Evolutionary conservation across 2,329 filamentous ascomycete species (phyloP).

Genomic region (Trichophyton benhamiae): DNA sequence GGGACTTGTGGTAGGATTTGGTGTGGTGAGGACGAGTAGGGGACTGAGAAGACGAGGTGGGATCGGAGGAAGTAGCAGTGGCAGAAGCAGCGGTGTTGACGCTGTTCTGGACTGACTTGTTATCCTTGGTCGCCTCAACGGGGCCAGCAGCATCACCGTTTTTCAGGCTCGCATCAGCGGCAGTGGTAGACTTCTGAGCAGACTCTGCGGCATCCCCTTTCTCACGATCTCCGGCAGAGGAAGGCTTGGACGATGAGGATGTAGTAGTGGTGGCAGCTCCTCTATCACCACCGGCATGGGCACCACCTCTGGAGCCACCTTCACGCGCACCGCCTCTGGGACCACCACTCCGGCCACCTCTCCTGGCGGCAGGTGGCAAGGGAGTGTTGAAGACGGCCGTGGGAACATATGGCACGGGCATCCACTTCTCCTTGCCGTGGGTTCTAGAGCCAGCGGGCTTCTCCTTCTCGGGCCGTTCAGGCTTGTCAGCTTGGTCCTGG

Average conservation of each 20-base stretch:
- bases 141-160: background rate
- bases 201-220: background rate
- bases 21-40: constrained; percentile 23
- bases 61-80: constrained; percentile 14
- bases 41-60: constrained; percentile 20
- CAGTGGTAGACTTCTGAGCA: background rate
- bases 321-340: constrained; percentile 43
- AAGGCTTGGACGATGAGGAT: constrained; percentile 21
- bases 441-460: constrained; percentile 46
- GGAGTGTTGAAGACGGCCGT: constrained; percentile 79
- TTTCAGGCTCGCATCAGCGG: constrained; percentile 1
- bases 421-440: constrained; percentile 71
- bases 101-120: background rate
- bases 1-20: constrained; percentile 24
- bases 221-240: background rate
- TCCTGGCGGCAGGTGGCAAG: constrained; percentile 41
- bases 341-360: constrained; percentile 39
- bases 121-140: background rate
- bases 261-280: constrained; percentile 16
- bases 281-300: constrained; percentile 22
- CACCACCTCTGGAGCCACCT: constrained; percentile 34
- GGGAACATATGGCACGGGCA: constrained; percentile 68
- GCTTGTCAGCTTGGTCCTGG: constrained; percentile 42
- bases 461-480: constrained; percentile 44
- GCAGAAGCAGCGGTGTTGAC: background rate